Conservation (phyloP, 805 yeast species). For the Wickerhamiella dianesei region DNA sequence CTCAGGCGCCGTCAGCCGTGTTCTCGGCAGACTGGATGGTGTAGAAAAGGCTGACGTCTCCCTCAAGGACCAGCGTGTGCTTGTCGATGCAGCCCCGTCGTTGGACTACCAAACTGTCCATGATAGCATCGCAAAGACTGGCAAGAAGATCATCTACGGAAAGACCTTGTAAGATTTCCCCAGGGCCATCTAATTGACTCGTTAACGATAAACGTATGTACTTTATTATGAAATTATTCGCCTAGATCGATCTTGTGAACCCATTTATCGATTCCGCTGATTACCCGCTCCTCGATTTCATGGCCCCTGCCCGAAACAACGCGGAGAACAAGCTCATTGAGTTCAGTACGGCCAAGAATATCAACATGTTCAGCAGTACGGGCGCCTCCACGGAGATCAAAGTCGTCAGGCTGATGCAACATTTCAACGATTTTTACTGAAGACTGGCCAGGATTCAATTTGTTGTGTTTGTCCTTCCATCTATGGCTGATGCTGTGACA, state of each 20-base stretch:
- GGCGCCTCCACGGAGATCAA: conserved; percentile 94
- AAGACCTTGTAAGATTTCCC: conserved; percentile 27
- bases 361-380: conserved; percentile 97
- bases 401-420: conserved; percentile 82
- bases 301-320: conserved; percentile 77
- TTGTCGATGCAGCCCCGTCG: conserved; percentile 44
- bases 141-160: conserved; percentile 67
- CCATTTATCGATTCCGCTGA: conserved; percentile 50
- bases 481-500: conserved; percentile 86
- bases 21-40: conserved; percentile 54
- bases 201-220: neutral
- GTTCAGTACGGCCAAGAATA: conserved; percentile 80
- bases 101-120: conserved; percentile 67
- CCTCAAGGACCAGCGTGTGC: conserved; percentile 68
- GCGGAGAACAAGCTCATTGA: conserved; percentile 70
- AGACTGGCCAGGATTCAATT: conserved; percentile 65
- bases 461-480: conserved; percentile 55
- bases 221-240: conserved; percentile 1
- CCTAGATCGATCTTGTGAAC: conserved; percentile 42
- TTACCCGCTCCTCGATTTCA: conserved; percentile 42
- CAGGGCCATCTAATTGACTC: neutral
- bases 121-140: conserved; percentile 75
- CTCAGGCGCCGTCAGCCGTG: conserved; percentile 74
- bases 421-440: conserved; percentile 76
- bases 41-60: conserved; percentile 63